Evolutionary conservation across 225 moss, liverwort and hornwort species (phyloP).

Genomic region (Anthoceros angustus): DNA sequence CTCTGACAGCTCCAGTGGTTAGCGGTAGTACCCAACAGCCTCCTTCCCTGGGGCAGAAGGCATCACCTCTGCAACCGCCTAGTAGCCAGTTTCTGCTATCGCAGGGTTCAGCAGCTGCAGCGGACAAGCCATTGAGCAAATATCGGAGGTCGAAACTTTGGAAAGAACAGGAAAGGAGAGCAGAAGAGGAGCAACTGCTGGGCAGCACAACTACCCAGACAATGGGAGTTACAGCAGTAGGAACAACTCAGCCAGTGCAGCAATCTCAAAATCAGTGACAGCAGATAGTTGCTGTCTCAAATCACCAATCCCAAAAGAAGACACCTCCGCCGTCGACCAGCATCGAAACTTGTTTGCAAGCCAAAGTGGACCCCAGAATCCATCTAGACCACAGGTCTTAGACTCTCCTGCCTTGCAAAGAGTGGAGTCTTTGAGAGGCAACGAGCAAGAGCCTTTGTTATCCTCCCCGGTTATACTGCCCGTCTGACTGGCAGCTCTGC

Average conservation of each 20-base stretch:
- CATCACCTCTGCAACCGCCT: neutral
- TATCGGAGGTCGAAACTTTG: conserved; percentile 62
- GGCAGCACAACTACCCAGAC: conserved; percentile 37
- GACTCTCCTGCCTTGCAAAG: neutral
- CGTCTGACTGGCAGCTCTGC: neutral
- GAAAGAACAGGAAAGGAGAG: conserved; percentile 62
- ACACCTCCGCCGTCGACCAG: conserved; percentile 22
- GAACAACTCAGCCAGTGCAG: conserved; percentile 18
- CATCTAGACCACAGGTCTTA: neutral
- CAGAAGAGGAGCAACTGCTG: conserved; percentile 58
- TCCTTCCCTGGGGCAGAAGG: conserved; percentile 9
- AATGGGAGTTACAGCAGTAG: conserved; percentile 11
- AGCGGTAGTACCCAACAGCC: too few relatives aligned
- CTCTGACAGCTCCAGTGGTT: too few relatives aligned
- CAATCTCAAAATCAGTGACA: neutral
- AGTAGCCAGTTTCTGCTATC: too few relatives aligned
- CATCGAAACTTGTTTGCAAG: conserved; percentile 21
- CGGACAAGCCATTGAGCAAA: conserved; percentile 55
- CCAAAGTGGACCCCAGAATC: conserved; percentile 28
- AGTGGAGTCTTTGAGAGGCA: neutral
- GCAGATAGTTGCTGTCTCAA: neutral
- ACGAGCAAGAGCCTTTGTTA: neutral
- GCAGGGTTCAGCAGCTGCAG: neutral
- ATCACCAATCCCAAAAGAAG: conserved; percentile 17
- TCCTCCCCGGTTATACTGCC: neutral